Base-by-base conservation (phyloP, 2,329 filamentous ascomycete genomes). In the Fusarium graminum region DNA sequence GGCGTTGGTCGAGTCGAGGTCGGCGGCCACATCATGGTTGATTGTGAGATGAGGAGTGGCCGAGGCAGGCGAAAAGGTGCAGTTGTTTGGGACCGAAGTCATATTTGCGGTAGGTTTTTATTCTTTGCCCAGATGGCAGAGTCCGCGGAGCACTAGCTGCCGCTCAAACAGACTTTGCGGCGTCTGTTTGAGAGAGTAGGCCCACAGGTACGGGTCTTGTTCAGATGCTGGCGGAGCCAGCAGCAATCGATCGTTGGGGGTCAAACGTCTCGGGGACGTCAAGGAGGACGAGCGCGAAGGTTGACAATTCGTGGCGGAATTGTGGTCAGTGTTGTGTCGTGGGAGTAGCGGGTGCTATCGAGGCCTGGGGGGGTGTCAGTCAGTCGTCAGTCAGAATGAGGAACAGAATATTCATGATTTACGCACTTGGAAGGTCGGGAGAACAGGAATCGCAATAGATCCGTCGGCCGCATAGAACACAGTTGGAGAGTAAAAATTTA, bases 131-230 rank as follows among this genome's bases (percentile, higher is more conserved):
- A 65, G 62, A 67, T 74, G 74, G 77, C 77, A 80, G 80, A 84
- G 85, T 88, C 86, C 86, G 90, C 91, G 91, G 91, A 95, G 93
- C 93, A 92, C 93, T 93, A 91, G 93, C 93, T 96, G 89, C 92
- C 89, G 86, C 92, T 88, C 92, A 96, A 93, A 94, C 92, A 92
- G 94, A 94, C 91, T 88, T 90, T 93, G 91, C 88, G 88, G 90
- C 86, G 91, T 92, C 86, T 92, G 93, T 87, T 89, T 92, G 92
- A 94, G 92, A 94, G 91, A 95, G 92, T 93, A 95, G 93, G 92
- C 93, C 92, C 93, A 95, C 91, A 88, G 86, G 85, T 86, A 80
- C 69, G 83, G 86, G 83, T 79, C 80, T 80, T 74, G 73, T 76
- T 63, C 80, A 80, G 84, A 86, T 87, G 92, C 91, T 94, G 92